Percentiles rank a stretch among this genome's conserved stretches.
Conservation (phyloP, 2,329 filamentous ascomycete genomes). For the Ascocoryne sarcoides region DNA sequence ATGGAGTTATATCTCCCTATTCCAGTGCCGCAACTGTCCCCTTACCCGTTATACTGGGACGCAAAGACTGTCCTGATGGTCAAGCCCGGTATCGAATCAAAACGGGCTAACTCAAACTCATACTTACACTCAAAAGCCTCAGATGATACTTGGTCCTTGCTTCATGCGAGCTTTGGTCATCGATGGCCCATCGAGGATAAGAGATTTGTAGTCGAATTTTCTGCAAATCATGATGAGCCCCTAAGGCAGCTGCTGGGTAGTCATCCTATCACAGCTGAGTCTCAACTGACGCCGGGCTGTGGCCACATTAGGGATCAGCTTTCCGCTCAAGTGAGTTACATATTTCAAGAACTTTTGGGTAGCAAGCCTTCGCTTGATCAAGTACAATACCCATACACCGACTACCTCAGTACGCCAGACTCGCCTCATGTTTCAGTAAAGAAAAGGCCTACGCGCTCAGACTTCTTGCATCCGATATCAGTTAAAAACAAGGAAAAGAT, state of each 20-base stretch:
- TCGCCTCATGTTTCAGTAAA: slow-evolving; percentile 40
- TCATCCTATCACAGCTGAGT: neutral
- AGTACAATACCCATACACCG: slow-evolving; percentile 32
- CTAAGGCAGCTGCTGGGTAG: slow-evolving; percentile 1
- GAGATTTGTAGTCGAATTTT: slow-evolving; percentile 16
- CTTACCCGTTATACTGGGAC: slow-evolving; percentile 25
- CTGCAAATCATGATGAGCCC: neutral
- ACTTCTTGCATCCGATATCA: slow-evolving; percentile 44
- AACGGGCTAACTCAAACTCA: slow-evolving; percentile 38
- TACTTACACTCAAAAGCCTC: slow-evolving; percentile 1
- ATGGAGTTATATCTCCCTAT: slow-evolving; percentile 17
- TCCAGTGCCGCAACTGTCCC: slow-evolving; percentile 11
- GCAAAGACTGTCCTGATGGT: slow-evolving; percentile 15
- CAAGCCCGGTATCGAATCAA: slow-evolving; percentile 38
- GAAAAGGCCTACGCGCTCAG: slow-evolving; percentile 45
- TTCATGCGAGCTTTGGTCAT: slow-evolving; percentile 18
- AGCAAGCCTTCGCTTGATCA: slow-evolving; percentile 36
- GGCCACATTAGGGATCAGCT: slow-evolving; percentile 18
- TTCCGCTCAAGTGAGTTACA: slow-evolving; percentile 20
- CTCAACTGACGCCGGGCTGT: neutral
- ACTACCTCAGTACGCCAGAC: slow-evolving; percentile 36
- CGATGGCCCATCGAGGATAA: slow-evolving; percentile 11
- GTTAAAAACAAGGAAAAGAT: neutral
- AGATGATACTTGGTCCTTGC: slow-evolving; percentile 16
- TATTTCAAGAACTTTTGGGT: slow-evolving; percentile 34